These are phyloP conservation scores for Penicillium sp. DNA, from an alignment of 2,329 filamentous ascomycete genomes.

Conservation along the genomic window DNA sequence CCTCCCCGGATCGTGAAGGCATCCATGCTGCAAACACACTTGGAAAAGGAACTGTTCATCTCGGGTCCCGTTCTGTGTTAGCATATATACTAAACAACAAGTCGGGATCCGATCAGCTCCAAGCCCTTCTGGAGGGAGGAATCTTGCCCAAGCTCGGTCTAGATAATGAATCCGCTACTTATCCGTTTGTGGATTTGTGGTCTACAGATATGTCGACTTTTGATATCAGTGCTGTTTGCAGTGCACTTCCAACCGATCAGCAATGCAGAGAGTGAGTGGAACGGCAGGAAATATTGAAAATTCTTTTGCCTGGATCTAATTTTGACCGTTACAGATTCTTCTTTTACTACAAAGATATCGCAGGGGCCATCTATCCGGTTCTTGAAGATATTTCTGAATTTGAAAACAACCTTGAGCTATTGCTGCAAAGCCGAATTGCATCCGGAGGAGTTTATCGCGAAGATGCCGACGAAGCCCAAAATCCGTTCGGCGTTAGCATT, in stretches of 20 bases:
- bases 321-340: constrained; percentile 51
- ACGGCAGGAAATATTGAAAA: neutral
- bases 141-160: constrained; percentile 66
- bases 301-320: constrained; percentile 7
- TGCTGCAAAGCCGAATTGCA: constrained; percentile 57
- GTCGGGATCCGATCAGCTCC: constrained; percentile 52
- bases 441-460: constrained; percentile 47
- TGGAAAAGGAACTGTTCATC: constrained; percentile 64
- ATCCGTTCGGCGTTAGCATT: constrained; percentile 61
- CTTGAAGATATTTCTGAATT: constrained; percentile 61
- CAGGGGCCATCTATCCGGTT: constrained; percentile 65
- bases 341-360: constrained; percentile 61
- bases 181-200: constrained; percentile 69
- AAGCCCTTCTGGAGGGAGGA: constrained; percentile 63
- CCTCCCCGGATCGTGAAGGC: constrained; percentile 55
- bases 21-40: constrained; percentile 65
- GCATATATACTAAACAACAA: constrained; percentile 63
- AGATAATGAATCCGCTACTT: constrained; percentile 67
- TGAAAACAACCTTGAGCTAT: constrained; percentile 57
- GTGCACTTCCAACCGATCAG: constrained; percentile 61
- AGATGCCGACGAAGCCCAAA: constrained; percentile 54
- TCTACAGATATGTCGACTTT: constrained; percentile 63
- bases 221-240: constrained; percentile 62
- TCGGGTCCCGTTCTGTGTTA: constrained; percentile 65
- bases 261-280: constrained; percentile 56